phyloP scores from a whole-genome alignment of 495 filamentous ascomycete species.

The Lepidopterella palustris region DNA sequence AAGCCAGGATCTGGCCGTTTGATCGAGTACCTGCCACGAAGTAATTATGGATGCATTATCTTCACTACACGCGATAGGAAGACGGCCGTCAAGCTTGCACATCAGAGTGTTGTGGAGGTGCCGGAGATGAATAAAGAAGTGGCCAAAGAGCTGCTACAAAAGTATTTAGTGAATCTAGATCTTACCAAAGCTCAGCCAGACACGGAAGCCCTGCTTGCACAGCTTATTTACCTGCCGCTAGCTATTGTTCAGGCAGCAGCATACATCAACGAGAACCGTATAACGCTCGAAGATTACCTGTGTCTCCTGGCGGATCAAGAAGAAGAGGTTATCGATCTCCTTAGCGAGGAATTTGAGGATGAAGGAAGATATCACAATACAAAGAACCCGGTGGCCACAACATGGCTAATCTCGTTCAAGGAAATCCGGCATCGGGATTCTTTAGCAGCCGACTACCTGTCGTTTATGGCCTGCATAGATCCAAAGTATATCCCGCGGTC shows the following conservation, averaged over 20 bases:
- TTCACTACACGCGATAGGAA: conserved; percentile 16
- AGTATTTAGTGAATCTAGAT: not conserved
- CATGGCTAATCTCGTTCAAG: conserved; percentile 47
- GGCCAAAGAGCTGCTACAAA: not conserved
- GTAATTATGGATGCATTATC: conserved; percentile 10
- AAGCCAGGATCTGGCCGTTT: conserved; percentile 20
- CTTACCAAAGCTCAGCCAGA: not conserved
- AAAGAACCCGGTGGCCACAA: no score
- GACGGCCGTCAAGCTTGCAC: not conserved
- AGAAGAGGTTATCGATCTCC: conserved; percentile 36
- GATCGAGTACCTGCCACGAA: conserved; percentile 17
- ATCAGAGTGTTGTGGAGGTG: conserved; percentile 11
- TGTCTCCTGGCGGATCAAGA: conserved; percentile 39
- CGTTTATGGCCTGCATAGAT: conserved; percentile 42
- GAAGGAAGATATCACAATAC: conserved; percentile 37
- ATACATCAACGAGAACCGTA: conserved; percentile 17
- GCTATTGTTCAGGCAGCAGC: no score
- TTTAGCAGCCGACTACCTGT: conserved; percentile 36
- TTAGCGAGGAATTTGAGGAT: conserved; percentile 48
- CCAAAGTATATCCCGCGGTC: conserved; percentile 40
- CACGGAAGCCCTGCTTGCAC: not conserved
- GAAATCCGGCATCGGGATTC: conserved; percentile 37
- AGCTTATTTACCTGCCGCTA: conserved; percentile 20
- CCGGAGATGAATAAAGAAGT: conserved; percentile 1
- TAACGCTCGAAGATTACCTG: conserved; percentile 36